Conservation (phyloP, 371 early-diverging fungal genomes). For the Mortierella sp. region DNA sequence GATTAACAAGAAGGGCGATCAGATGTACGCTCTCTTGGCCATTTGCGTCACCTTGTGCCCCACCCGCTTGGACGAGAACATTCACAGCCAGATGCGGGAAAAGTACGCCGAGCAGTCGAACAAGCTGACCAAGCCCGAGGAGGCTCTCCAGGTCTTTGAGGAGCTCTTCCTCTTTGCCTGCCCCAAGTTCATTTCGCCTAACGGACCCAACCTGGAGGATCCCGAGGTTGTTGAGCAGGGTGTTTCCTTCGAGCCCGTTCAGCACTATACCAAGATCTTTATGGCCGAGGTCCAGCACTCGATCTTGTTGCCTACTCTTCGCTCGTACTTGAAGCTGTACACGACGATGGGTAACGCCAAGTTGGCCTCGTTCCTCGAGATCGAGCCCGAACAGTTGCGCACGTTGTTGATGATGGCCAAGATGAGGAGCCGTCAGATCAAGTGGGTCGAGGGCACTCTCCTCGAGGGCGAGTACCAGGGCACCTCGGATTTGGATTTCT, state of each 20-base stretch:
- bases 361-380: constrained; percentile 90
- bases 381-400: constrained; percentile 83
- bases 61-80: constrained; percentile 93
- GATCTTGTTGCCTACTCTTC: constrained; percentile 86
- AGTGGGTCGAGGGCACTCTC: constrained; percentile 80
- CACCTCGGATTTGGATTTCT: constrained; percentile 93
- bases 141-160: constrained; percentile 82
- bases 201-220: constrained; percentile 80
- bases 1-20: constrained; percentile 92
- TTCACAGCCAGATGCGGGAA: constrained; percentile 90
- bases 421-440: constrained; percentile 92
- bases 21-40: constrained; percentile 94
- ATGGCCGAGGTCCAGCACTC: constrained; percentile 88
- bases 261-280: constrained; percentile 89
- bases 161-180: constrained; percentile 94
- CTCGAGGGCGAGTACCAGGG: constrained; percentile 86
- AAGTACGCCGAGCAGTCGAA: constrained; percentile 93
- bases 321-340: constrained; percentile 96
- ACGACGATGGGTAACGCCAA: constrained; percentile 91
- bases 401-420: constrained; percentile 88
- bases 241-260: constrained; percentile 71
- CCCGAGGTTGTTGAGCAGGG: constrained; percentile 50
- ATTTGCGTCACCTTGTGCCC: constrained; percentile 94
- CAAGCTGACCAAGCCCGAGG: constrained; percentile 84
- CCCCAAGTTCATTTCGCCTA: constrained; percentile 95